phyloP scores from a whole-genome alignment of 257 asterid genomes.

The Schizonepeta tenuifolia region DNA sequence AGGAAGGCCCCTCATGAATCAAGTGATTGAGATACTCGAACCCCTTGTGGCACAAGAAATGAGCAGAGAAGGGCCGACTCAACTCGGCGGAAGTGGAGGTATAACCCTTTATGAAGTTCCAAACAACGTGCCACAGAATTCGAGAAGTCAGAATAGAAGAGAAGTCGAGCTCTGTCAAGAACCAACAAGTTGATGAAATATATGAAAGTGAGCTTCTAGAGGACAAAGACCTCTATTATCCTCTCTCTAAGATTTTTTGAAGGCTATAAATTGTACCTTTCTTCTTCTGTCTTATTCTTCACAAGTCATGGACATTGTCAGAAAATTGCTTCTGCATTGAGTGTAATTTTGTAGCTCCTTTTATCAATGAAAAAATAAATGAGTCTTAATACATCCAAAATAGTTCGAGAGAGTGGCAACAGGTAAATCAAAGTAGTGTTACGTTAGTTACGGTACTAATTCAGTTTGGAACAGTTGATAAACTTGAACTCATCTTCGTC shows the following conservation, averaged over 20 bases:
- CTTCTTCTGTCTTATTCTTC: not conserved
- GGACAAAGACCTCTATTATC: conserved; percentile 43
- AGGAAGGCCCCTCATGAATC: conserved; percentile 86
- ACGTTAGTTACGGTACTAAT: not conserved
- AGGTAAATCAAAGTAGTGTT: too few species aligned
- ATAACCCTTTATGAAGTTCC: conserved; percentile 77
- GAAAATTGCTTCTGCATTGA: not conserved
- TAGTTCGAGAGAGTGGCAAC: not conserved
- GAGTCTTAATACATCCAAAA: not conserved
- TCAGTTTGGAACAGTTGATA: conserved; percentile 23
- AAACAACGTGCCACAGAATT: conserved; percentile 27
- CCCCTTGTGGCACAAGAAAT: conserved; percentile 60
- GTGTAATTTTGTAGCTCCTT: not conserved
- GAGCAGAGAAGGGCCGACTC: conserved; percentile 45
- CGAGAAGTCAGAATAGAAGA: conserved; percentile 43
- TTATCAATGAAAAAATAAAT: not conserved
- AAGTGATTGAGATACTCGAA: conserved; percentile 82
- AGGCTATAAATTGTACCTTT: not conserved
- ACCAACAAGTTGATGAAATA: conserved; percentile 45
- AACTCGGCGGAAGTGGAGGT: conserved; percentile 50
- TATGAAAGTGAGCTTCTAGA: conserved; percentile 64
- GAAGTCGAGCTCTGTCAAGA: conserved; percentile 34
- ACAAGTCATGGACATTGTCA: conserved; percentile 12
- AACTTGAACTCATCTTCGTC: not conserved
- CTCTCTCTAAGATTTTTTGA: conserved; percentile 20